Evolutionary conservation across 495 filamentous ascomycete genomes (phyloP).

Genomic region (Penicillium argentinense): DNA sequence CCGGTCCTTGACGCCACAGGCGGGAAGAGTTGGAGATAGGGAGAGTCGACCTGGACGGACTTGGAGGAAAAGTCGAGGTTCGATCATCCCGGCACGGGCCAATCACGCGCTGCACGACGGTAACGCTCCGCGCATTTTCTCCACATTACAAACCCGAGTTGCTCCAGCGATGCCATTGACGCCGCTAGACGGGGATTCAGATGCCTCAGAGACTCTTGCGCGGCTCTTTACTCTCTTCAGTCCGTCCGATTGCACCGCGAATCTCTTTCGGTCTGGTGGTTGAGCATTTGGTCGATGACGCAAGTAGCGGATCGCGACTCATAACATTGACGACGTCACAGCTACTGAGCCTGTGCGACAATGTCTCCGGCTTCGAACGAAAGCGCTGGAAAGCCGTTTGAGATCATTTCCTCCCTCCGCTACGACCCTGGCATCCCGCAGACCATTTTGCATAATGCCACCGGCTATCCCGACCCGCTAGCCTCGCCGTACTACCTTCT

Average conservation of each 20-base stretch:
- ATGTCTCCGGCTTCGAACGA: constrained; percentile 7
- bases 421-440: constrained; percentile 66
- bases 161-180: constrained; percentile 1
- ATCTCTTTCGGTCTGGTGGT: too few relatives aligned
- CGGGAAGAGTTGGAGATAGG: constrained; percentile 29
- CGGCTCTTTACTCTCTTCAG: too few relatives aligned
- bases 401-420: constrained; percentile 70
- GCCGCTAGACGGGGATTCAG: background rate
- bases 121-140: constrained; percentile 18
- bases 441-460: constrained; percentile 38
- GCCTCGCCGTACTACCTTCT: constrained; percentile 81
- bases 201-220: too few relatives aligned
- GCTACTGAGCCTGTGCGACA: background rate
- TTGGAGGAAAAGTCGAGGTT: constrained; percentile 37
- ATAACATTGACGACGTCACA: constrained; percentile 2
- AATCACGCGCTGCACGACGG: constrained; percentile 37
- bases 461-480: constrained; percentile 37
- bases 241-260: too few relatives aligned
- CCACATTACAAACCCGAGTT: constrained; percentile 15
- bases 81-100: constrained; percentile 25
- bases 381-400: constrained; percentile 35
- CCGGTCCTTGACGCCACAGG: constrained; percentile 24
- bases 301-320: background rate
- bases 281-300: background rate
- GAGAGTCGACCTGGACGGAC: constrained; percentile 31